phyloP scores from a whole-genome alignment of 371 early-diverging fungal genomes.

The Mortierella sp. region DNA sequence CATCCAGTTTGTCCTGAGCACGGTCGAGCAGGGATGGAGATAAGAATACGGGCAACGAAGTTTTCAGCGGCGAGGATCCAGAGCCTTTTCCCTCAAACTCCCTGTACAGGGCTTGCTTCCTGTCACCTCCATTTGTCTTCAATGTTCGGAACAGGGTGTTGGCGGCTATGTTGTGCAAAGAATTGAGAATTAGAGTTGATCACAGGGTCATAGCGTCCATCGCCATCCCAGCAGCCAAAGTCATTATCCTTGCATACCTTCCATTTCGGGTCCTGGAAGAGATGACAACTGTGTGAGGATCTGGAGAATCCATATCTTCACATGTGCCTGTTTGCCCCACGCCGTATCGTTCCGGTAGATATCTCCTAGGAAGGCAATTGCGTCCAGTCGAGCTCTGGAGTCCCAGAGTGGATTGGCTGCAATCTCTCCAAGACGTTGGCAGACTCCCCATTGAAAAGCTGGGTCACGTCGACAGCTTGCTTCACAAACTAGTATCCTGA shows the following conservation, averaged over 20 bases:
- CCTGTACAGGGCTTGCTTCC: no score
- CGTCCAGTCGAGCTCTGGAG: not conserved
- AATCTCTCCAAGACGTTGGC: slow-evolving; percentile 14
- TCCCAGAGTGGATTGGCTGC: slow-evolving; percentile 11
- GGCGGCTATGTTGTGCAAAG: no score
- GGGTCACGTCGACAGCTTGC: slow-evolving; percentile 7
- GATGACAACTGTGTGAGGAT: not conserved
- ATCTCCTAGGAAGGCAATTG: slow-evolving; percentile 3
- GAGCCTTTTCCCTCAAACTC: not conserved
- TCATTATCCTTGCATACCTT: no score
- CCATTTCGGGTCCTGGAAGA: not conserved
- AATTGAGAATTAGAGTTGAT: no score
- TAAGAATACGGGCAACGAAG: not conserved
- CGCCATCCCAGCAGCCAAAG: no score
- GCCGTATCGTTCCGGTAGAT: slow-evolving; percentile 4
- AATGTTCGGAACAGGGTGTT: not conserved
- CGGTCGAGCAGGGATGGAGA: slow-evolving; percentile 1
- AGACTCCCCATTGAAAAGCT: slow-evolving; percentile 19
- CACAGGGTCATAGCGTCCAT: no score
- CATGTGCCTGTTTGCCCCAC: not conserved
- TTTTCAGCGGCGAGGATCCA: not conserved
- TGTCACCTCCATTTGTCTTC: not conserved
- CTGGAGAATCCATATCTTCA: not conserved
- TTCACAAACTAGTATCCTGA: slow-evolving; percentile 2
- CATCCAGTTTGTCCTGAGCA: not conserved